Base-by-base conservation (phyloP, 2,329 filamentous ascomycete species). In the Fusarium anguioides region DNA sequence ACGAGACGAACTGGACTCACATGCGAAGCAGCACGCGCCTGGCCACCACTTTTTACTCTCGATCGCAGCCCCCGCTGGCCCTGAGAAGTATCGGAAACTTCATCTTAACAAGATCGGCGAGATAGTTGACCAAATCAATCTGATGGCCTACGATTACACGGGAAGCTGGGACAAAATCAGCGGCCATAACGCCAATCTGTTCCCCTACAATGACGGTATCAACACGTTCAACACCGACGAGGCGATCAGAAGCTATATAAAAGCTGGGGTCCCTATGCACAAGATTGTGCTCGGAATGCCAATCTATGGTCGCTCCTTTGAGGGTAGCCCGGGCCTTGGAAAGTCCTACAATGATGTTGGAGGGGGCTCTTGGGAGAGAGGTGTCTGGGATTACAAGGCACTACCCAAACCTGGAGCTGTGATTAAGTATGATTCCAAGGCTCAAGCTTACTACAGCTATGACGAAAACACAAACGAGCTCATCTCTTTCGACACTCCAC, bases 141-240 rank as follows among this genome's bases (percentile, higher is more conserved):
- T 69, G 18, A 69, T 68, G 65, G 51, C 46, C 18, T 68, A 68
- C 24, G 65, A 68, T n/a, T 68, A 68, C 31, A 37, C 56, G 21
- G 65, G 65, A 18, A 41, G 26, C 27, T 55, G 51, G 35, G 37
- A 51, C 29, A 82, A 81, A 78, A 49, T 26, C 24, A 69, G 65
- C 17, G 65, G 60, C 10, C 65, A 68, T 20, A 66, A 52, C 24
- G 65, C 65, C 33, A 68, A 68, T 23, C 46, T 68, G 17, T 68
- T 5, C 90, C 86, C 87, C 9, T 65, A 66, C 24, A 36, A 47
- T 23, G 20, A n/a, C 20, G 42, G 26, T 23, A 29, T 33, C 31
- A 62, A 48, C 21, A 17, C 33, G 9, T 65, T 53, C 33, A 66
- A 59, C 39, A 58, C 65, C 6, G 56, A 69, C 17, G 27, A 45